phyloP scores from a whole-genome alignment of 176 grass and related monocot species.

The Paspalum notatum region DNA sequence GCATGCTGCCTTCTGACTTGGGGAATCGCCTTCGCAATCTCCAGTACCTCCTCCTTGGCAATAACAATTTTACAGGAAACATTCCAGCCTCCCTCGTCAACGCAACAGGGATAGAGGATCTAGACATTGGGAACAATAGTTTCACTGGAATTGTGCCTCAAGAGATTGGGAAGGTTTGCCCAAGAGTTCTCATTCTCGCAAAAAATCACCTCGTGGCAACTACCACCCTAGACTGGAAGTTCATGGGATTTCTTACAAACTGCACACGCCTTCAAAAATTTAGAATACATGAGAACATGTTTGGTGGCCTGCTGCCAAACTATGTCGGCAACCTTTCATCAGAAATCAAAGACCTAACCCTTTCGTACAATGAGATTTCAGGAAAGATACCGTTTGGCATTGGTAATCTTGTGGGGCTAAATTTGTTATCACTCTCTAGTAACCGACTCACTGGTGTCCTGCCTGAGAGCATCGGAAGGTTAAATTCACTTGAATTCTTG shows the following conservation, averaged over 20 bases:
- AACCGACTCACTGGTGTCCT: no score
- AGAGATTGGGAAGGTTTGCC: slow-evolving; percentile 41
- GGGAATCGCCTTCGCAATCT: slow-evolving; percentile 42
- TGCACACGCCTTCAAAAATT: no score
- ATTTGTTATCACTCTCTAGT: no score
- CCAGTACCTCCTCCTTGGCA: slow-evolving; percentile 10
- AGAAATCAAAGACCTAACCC: no score
- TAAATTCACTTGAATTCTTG: no score
- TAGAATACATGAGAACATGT: no score
- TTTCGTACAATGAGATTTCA: no score
- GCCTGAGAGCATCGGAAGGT: no score
- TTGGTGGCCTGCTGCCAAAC: no score
- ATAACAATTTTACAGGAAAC: slow-evolving; percentile 32
- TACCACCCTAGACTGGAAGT: not conserved
- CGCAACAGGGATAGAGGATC: not conserved
- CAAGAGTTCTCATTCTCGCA: not conserved
- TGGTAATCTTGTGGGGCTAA: no score
- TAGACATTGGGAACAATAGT: slow-evolving; percentile 37
- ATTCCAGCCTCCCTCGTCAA: slow-evolving; percentile 41
- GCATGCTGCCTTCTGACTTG: slow-evolving; percentile 36
- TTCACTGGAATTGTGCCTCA: slow-evolving; percentile 38
- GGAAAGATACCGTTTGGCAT: no score
- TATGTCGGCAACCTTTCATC: no score
- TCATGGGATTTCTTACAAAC: slow-evolving; percentile 43
- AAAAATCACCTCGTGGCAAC: not conserved